These are phyloP conservation scores for Dipteronia sinensis DNA, from an alignment of 345 rosid genomes.

Conservation along the genomic window DNA sequence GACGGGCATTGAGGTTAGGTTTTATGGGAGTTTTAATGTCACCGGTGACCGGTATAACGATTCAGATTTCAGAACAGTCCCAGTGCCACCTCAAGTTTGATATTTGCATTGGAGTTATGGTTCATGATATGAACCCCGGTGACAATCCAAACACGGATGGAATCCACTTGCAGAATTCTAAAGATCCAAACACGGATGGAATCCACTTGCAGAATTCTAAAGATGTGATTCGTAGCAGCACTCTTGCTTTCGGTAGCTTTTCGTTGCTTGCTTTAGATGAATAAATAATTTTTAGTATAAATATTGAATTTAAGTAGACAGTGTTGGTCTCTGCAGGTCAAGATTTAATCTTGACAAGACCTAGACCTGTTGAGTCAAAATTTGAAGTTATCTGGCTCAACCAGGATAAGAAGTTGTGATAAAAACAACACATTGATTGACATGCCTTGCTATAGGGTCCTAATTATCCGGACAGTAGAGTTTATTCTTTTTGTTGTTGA, in stretches of 20 bases:
- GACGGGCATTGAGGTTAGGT: slow-evolving; percentile 88
- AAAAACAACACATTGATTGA: neutral
- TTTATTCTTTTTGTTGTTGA: slow-evolving; percentile 17
- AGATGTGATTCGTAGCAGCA: slow-evolving; percentile 62
- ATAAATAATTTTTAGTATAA: too few species aligned
- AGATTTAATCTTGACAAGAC: too few species aligned
- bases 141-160: slow-evolving; percentile 99
- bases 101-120: slow-evolving; percentile 77
- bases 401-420: slow-evolving; percentile 5
- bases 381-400: neutral
- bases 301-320: too few species aligned
- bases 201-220: too few species aligned
- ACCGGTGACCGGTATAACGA: slow-evolving; percentile 87
- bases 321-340: too few species aligned
- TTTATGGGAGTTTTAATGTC: slow-evolving; percentile 88
- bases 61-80: slow-evolving; percentile 91
- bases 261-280: neutral
- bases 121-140: slow-evolving; percentile 75
- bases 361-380: slow-evolving; percentile 21
- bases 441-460: slow-evolving; percentile 21
- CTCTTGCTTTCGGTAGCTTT: slow-evolving; percentile 78
- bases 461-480: slow-evolving; percentile 33
- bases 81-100: slow-evolving; percentile 98
- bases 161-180: slow-evolving; percentile 88
- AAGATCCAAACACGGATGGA: too few species aligned